phyloP scores from a whole-genome alignment of 1,284 basidiomycete genomes.

The Neolentinus lepideus region DNA sequence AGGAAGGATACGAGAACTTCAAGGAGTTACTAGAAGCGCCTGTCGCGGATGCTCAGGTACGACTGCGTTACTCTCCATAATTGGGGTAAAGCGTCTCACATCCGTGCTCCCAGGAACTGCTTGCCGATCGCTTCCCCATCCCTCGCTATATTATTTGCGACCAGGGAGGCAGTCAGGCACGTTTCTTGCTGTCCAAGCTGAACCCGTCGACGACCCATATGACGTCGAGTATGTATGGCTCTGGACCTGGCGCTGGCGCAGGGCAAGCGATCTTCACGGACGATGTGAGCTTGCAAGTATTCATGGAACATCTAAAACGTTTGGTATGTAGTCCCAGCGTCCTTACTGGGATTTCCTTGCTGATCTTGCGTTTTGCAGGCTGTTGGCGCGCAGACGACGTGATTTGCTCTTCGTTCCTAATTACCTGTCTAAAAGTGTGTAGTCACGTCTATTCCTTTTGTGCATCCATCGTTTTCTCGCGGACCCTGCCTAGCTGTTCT shows the following conservation, averaged over 20 bases:
- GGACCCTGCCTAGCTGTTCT: not conserved
- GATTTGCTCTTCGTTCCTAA: constrained; percentile 5
- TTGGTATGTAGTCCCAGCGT: constrained; percentile 57
- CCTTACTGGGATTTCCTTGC: not conserved
- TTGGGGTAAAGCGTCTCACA: constrained; percentile 1
- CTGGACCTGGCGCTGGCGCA: constrained; percentile 48
- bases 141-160: constrained; percentile 98
- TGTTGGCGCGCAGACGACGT: constrained; percentile 68
- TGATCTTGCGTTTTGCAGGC: constrained; percentile 32
- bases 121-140: constrained; percentile 94
- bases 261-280: constrained; percentile 98
- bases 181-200: constrained; percentile 93
- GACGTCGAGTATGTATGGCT: constrained; percentile 83
- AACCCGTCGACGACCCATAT: constrained; percentile 99
- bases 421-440: no score
- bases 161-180: constrained; percentile 95
- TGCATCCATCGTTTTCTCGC: not conserved
- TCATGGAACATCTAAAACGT: constrained; percentile 93
- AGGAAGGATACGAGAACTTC: constrained; percentile 98
- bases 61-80: constrained; percentile 9
- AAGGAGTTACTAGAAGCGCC: constrained; percentile 90
- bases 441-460: not conserved
- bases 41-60: constrained; percentile 66
- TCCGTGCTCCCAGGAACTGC: constrained; percentile 60
- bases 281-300: constrained; percentile 95